Evolutionary conservation across 1,284 basidiomycete genomes (phyloP).

Genomic region (Cutaneotrichosporon dermatis): DNA sequence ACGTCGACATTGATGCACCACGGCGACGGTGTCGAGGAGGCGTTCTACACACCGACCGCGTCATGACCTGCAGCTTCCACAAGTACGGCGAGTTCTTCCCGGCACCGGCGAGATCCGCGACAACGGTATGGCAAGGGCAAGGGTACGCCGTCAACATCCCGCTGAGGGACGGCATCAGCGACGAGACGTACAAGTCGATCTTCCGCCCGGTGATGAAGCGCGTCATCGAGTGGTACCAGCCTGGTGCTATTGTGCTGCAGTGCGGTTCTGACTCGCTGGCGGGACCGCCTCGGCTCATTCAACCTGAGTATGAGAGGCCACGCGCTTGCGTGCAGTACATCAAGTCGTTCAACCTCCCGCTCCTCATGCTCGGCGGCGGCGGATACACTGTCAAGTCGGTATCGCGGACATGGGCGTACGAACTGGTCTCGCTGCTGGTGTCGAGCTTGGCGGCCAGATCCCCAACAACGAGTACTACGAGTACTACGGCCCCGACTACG

Average conservation of each 20-base stretch:
- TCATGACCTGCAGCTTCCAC: constrained; percentile 98
- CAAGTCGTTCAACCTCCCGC: constrained; percentile 89
- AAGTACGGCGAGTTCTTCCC: constrained; percentile 99
- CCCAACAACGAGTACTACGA: constrained; percentile 98
- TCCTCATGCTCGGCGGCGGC: constrained; percentile 90
- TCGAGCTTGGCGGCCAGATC: constrained; percentile 84
- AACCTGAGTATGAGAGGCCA: constrained; percentile 99
- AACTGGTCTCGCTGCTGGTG: constrained; percentile 96
- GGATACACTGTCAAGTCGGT: constrained; percentile 99
- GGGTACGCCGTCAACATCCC: constrained; percentile 93
- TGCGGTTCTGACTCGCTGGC: constrained; percentile 97
- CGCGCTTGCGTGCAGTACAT: constrained; percentile 94
- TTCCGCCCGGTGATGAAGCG: constrained; percentile 93
- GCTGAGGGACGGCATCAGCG: constrained; percentile 88
- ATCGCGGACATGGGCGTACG: constrained; percentile 94
- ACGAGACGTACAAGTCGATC: constrained; percentile 90
- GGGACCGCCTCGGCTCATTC: constrained; percentile 92
- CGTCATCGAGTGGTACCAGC: constrained; percentile 95
- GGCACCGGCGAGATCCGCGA: constrained; percentile 96
- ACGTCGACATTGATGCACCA: constrained; percentile 99
- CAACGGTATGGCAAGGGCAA: constrained; percentile 90
- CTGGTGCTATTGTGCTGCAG: constrained; percentile 93
- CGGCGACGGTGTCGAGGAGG: constrained; percentile 98
- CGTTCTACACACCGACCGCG: constrained; percentile 98
- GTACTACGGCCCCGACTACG: constrained; percentile 97